Conservation (phyloP, 768 basidiomycete genomes). For the Lyophyllum semitale region DNA sequence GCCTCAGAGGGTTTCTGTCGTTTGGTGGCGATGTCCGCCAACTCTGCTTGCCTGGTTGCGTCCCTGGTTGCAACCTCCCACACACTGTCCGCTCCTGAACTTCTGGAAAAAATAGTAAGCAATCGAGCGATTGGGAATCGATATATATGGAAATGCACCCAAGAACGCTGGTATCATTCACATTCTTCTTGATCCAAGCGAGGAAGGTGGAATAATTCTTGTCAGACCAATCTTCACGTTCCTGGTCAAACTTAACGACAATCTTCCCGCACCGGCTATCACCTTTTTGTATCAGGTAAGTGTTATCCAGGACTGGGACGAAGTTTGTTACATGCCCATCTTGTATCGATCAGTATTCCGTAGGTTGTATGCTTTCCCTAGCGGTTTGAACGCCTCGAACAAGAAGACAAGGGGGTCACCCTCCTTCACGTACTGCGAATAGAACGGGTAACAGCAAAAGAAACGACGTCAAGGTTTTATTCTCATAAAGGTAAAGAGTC, state of each 20-base stretch:
- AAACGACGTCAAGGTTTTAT: not conserved
- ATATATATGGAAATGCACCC: conserved; percentile 1
- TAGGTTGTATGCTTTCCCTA: not conserved
- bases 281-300: conserved; percentile 3
- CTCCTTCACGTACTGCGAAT: not conserved
- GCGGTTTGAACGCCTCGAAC: not conserved
- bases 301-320: not conserved
- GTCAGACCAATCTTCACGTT: not conserved
- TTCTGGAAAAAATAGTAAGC: not conserved
- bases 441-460: not conserved
- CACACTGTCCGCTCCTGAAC: not conserved
- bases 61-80: conserved; percentile 4
- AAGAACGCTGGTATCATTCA: not conserved
- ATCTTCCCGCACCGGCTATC: conserved; percentile 17
- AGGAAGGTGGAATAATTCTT: conserved; percentile 2
- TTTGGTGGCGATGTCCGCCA: not conserved
- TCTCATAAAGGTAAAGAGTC: not conserved
- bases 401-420: not conserved
- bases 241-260: conserved; percentile 18
- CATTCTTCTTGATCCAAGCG: conserved; percentile 8
- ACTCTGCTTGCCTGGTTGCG: not conserved
- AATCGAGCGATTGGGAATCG: too few relatives aligned
- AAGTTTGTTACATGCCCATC: conserved; percentile 4
- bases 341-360: conserved; percentile 5
- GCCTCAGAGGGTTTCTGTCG: not conserved